Evolutionary conservation across 176 grass and related monocot genomes (phyloP), one percentile per base, ranked within the genome.

Genomic region (Hyparrhenia diplandra): DNA sequence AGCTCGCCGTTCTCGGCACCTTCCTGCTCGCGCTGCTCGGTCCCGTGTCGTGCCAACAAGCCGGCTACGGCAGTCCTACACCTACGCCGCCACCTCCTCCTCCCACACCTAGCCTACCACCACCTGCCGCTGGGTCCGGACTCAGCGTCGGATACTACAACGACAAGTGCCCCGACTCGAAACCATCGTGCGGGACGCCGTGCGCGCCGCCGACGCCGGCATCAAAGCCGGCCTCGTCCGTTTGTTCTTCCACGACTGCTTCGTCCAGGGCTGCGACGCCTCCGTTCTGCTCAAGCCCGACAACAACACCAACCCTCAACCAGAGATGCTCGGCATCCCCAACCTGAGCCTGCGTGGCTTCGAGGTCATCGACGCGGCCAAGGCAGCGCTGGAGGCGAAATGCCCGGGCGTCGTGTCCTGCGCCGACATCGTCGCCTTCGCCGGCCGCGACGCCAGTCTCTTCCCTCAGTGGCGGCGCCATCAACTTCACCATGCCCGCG

Each of bases 241-340:
- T 6, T 5, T 94, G 8, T 84, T 86, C 73, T 94, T 94, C 86
- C 92, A 94, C 25, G 85, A 91, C 71, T 87, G 89, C 87, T 91
- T n/a, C 66, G 75, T 91, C 80, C n/a, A 86, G 87, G 90, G 90
- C 1, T 92, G 87, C 27, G 87, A 92, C 35, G 90, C 75, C 12
- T 94, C 91, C 2, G 82, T 94, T 2, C 52, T 94, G 14, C 74
- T 94, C 1, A 59, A 93, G 11, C 16, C 45, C 8, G 75, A 83
- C 2, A 82, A 83, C 2, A 17, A 4, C 27, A 30, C 18, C 4
- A 88, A 47, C 69, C 69, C 29, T 1, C 36, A 65, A 23, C 72
- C 78, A 30, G 77, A 89, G 76, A 85, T 71, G 59, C 52, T 71
- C 0, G 66, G 64, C 28, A 7, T 61, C 34, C 67, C 36, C 1